A percentile compares a stretch with the other conserved stretches of the same genome.
These are phyloP conservation scores for Fusarium fujikuroi DNA, from an alignment of 2,329 filamentous ascomycete species.

Conservation along the genomic window DNA sequence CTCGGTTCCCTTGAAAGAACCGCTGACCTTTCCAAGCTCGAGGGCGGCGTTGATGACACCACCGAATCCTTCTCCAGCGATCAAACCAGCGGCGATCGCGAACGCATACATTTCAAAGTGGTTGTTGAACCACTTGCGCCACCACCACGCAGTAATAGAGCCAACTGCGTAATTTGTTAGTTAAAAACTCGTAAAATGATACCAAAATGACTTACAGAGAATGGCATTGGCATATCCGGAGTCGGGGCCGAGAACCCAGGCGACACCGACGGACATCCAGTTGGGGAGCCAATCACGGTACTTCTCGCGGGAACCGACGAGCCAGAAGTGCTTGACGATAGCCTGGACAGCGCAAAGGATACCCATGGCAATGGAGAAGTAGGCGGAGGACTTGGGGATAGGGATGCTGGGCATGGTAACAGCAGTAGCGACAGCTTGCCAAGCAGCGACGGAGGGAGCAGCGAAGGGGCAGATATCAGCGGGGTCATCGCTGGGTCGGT, in stretches of 20 bases:
- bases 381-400: constrained; percentile 63
- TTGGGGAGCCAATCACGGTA: constrained; percentile 69
- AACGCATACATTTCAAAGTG: constrained; percentile 67
- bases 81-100: constrained; percentile 69
- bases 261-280: constrained; percentile 70
- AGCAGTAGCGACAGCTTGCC: constrained; percentile 72
- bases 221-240: constrained; percentile 66
- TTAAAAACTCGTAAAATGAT: neutral
- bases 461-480: constrained; percentile 63
- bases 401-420: constrained; percentile 67
- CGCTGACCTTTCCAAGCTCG: constrained; percentile 50
- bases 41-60: constrained; percentile 68
- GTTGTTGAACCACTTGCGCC: constrained; percentile 62
- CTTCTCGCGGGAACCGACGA: constrained; percentile 62
- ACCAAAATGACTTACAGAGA: constrained; percentile 45
- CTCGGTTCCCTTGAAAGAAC: constrained; percentile 35
- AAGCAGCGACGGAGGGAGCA: constrained; percentile 72
- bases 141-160: constrained; percentile 61
- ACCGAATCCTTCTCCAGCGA: constrained; percentile 71
- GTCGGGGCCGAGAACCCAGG: constrained; percentile 67
- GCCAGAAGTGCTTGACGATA: constrained; percentile 64
- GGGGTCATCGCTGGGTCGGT: constrained; percentile 56
- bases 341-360: constrained; percentile 62
- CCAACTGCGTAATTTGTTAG: constrained; percentile 50
- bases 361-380: constrained; percentile 67